Base-by-base conservation (phyloP, 164 flowering plant species). In the Malania oleifera region DNA sequence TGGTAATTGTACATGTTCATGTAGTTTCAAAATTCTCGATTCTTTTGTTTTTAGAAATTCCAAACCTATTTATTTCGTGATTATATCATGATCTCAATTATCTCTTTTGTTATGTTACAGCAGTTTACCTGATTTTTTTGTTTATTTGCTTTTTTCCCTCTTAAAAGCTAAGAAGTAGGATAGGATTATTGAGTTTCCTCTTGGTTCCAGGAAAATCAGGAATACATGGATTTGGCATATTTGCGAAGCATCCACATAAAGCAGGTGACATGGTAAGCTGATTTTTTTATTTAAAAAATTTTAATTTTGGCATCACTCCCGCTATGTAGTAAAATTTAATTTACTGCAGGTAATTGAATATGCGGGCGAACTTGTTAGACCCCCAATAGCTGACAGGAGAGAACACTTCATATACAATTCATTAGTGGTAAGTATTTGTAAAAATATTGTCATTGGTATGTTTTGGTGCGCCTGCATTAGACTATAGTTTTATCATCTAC, bases 191-290 rank as follows among this genome's bases (percentile, higher is more conserved):
- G 19, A 15, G 12, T 20, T 48, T 54, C 13, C 45, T 43, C 15
- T 61, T 73, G 40, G 24, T 29, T 67, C 12, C 61, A 92, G 99
- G 99, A 31, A 93, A 93, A 77, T 93, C 99, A 26, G 76, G 86
- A 60, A 93, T 93, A 66, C 99, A 93, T 76, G 97, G 99, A 54
- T 90, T 85, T 75, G 99, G 99, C 46, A 83, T 93, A 59, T 93
- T 93, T 71, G 76, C 99, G 22, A 93, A 88, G 72, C 86, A 62
- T 54, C 86, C 86, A 44, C 96, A 88, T 67, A 81, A 68, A 71
- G 95, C 96, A 1, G 97, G 99, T 40, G 99, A 93, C 73, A 93
- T 93, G 99, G 99, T 93, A 74, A 54, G 25, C 24, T 39, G 26
- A 27, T 29, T 61, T 65, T 18, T 12, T 40, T 55, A 45, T 14